phyloP scores from a whole-genome alignment of 2,329 filamentous ascomycete genomes.

The Nectriaceae sp. region DNA sequence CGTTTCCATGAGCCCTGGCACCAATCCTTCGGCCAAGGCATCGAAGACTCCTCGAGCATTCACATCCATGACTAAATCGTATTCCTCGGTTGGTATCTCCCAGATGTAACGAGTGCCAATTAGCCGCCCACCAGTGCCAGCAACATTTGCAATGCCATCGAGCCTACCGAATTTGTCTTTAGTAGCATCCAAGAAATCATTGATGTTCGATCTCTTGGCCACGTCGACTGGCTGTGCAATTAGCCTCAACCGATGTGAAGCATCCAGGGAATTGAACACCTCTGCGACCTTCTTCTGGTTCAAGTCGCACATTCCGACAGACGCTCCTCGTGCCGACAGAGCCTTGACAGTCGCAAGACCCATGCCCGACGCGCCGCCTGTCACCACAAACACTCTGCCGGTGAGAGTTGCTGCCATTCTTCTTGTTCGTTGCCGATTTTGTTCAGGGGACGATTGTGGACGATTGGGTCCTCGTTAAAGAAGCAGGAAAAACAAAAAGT shows the following conservation, averaged over 20 bases:
- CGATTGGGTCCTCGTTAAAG: no score
- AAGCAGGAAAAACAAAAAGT: no score
- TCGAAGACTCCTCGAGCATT: slow-evolving; percentile 31
- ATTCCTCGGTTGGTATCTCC: slow-evolving; percentile 26
- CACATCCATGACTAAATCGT: slow-evolving; percentile 29
- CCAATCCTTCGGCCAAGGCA: slow-evolving; percentile 31
- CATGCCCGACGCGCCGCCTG: slow-evolving; percentile 51
- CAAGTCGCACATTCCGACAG: slow-evolving; percentile 50
- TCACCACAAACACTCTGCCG: slow-evolving; percentile 48
- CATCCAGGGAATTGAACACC: slow-evolving; percentile 16
- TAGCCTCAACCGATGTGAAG: slow-evolving; percentile 5
- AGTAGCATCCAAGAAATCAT: slow-evolving; percentile 35
- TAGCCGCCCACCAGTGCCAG: slow-evolving; percentile 34
- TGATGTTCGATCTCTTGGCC: slow-evolving; percentile 29
- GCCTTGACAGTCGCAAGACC: slow-evolving; percentile 49
- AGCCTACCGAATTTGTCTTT: slow-evolving; percentile 34
- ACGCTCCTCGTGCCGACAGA: slow-evolving; percentile 45
- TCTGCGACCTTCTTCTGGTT: slow-evolving; percentile 36
- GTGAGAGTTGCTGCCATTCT: no score
- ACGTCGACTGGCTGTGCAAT: slow-evolving; percentile 30
- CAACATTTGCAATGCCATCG: slow-evolving; percentile 41
- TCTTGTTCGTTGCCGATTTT: no score
- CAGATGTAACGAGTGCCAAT: slow-evolving; percentile 25
- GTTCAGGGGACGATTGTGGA: no score
- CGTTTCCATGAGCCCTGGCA: slow-evolving; percentile 34